phyloP scores from a whole-genome alignment of 2,329 filamentous ascomycete species.

The Juglanconis oblonga region DNA sequence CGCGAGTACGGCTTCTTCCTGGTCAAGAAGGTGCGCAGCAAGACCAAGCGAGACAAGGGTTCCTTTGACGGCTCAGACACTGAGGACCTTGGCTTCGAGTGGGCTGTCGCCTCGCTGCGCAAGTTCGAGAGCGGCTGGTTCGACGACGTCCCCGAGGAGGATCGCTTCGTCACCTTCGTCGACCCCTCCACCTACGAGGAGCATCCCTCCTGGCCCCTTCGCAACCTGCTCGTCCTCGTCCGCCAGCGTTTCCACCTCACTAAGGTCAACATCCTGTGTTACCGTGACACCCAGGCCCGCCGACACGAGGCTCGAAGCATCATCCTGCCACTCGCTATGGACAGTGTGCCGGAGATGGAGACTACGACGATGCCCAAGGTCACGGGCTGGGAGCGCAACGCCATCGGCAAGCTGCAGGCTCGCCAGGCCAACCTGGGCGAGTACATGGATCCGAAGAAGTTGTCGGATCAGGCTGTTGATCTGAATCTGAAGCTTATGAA shows the following conservation, averaged over 20 bases:
- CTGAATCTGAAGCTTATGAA: slow-evolving; percentile 98
- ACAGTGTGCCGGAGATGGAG: slow-evolving; percentile 40
- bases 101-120: slow-evolving; percentile 74
- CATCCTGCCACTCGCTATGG: slow-evolving; percentile 66
- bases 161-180: slow-evolving; percentile 81
- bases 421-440: slow-evolving; percentile 80
- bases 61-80: slow-evolving; percentile 50
- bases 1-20: slow-evolving; percentile 94
- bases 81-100: slow-evolving; percentile 62
- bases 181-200: slow-evolving; percentile 89
- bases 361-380: slow-evolving; percentile 72
- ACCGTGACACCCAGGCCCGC: slow-evolving; percentile 75
- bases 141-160: slow-evolving; percentile 63
- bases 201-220: slow-evolving; percentile 87
- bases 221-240: slow-evolving; percentile 83
- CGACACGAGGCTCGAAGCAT: slow-evolving; percentile 80
- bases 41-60: slow-evolving; percentile 27
- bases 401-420: slow-evolving; percentile 71
- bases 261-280: slow-evolving; percentile 82
- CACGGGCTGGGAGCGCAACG: slow-evolving; percentile 91
- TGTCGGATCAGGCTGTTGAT: slow-evolving; percentile 93
- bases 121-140: slow-evolving; percentile 89
- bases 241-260: slow-evolving; percentile 75
- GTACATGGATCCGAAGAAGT: slow-evolving; percentile 84
- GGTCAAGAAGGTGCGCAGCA: slow-evolving; percentile 67